These are phyloP conservation scores for Inga laurina DNA, from an alignment of 306 rosid genomes.

Conservation along the genomic window DNA sequence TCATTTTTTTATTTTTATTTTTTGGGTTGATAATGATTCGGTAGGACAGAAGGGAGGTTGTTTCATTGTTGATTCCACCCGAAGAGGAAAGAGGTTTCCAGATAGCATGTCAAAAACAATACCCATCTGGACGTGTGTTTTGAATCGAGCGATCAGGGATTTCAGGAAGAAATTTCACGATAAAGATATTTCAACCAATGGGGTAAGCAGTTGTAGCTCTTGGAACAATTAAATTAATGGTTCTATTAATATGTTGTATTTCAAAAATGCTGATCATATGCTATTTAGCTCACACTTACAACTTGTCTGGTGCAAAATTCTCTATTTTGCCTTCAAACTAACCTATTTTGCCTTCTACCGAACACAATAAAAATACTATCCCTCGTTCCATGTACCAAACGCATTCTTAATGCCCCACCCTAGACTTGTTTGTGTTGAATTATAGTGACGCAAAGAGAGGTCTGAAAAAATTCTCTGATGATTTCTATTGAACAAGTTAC, in stretches of 20 bases:
- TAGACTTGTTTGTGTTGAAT: neutral
- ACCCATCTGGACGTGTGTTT: conserved; percentile 90
- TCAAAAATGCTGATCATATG: neutral
- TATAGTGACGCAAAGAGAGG: neutral
- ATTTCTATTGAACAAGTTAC: neutral
- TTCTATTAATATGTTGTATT: neutral
- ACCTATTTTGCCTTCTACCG: neutral
- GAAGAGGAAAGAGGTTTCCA: conserved; percentile 90
- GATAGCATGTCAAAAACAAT: conserved; percentile 97
- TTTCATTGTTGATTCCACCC: conserved; percentile 83
- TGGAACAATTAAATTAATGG: neutral
- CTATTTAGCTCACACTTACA: neutral
- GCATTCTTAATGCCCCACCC: neutral
- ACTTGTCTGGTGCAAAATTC: neutral
- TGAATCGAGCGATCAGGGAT: conserved; percentile 66
- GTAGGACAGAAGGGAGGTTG: conserved; percentile 90
- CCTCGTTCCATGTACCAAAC: neutral
- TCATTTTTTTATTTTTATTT: neutral
- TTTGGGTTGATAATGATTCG: conserved; percentile 36
- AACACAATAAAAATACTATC: neutral
- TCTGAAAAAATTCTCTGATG: neutral
- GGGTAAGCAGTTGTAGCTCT: conserved; percentile 41
- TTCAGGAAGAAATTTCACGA: conserved; percentile 39
- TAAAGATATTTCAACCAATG: conserved; percentile 16
- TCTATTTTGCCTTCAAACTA: no score